phyloP scores from a whole-genome alignment of 176 grass and related monocot species.

The Rhynchospora pubera region DNA sequence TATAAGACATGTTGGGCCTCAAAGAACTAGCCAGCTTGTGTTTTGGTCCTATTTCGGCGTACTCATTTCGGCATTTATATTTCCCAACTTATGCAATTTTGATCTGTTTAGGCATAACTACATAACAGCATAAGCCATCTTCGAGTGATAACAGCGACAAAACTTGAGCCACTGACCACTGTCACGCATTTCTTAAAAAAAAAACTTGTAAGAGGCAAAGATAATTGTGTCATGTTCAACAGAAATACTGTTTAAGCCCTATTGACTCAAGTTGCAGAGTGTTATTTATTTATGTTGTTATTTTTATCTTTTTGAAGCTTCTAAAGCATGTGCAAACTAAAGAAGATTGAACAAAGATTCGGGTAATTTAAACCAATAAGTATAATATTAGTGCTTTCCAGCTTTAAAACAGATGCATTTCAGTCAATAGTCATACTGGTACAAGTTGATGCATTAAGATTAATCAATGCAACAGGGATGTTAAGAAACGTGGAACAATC shows the following conservation, averaged over 20 bases:
- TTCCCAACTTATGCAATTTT: background rate
- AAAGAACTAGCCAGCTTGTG: background rate
- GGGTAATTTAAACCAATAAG: background rate
- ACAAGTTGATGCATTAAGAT: background rate
- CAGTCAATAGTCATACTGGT: background rate
- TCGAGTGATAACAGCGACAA: background rate
- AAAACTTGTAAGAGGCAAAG: background rate
- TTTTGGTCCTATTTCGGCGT: background rate
- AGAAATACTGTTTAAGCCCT: too few species aligned
- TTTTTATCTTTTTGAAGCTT: too few species aligned
- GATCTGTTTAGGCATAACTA: background rate
- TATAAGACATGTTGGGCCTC: too few species aligned
- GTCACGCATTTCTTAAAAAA: too few species aligned
- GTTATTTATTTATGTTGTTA: too few species aligned
- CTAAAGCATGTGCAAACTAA: background rate
- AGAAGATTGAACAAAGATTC: background rate
- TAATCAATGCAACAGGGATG: background rate
- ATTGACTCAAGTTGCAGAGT: background rate
- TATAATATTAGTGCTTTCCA: background rate
- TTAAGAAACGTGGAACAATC: background rate
- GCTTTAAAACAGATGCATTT: background rate
- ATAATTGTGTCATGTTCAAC: background rate
- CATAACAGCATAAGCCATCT: too few species aligned
- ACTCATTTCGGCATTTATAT: background rate
- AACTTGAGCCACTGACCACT: background rate